These are phyloP conservation scores for Clonostachys rhizophaga DNA, from an alignment of 2,329 filamentous ascomycete species.

Conservation along the genomic window DNA sequence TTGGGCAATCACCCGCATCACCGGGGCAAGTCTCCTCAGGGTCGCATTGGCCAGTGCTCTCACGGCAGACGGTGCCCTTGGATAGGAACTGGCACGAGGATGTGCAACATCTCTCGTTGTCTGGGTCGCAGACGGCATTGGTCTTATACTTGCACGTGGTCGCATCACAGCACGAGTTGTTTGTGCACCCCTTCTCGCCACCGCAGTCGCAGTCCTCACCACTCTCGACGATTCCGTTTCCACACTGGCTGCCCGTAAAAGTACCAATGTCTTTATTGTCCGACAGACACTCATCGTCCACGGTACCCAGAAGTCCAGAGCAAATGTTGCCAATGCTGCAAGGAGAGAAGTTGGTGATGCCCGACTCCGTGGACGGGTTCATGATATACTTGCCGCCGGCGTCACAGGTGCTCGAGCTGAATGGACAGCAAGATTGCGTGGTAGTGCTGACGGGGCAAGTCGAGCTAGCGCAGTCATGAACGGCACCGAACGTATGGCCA, in stretches of 20 bases:
- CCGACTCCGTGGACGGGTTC: conserved; percentile 79
- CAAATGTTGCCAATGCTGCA: conserved; percentile 95
- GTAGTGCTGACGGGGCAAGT: conserved; percentile 61
- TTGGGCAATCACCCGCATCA: conserved; percentile 65
- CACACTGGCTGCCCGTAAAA: conserved; percentile 80
- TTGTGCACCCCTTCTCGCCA: conserved; percentile 63
- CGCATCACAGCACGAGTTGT: conserved; percentile 79
- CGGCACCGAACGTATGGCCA: conserved; percentile 91
- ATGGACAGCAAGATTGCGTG: conserved; percentile 69
- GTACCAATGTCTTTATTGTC: conserved; percentile 80
- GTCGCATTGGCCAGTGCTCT: conserved; percentile 77
- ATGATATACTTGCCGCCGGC: conserved; percentile 83
- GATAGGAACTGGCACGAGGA: conserved; percentile 61
- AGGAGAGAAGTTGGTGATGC: conserved; percentile 76
- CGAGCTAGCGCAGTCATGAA: conserved; percentile 79
- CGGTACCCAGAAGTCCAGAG: conserved; percentile 73
- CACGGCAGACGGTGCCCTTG: conserved; percentile 71
- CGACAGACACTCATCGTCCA: conserved; percentile 74
- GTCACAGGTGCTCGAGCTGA: conserved; percentile 63
- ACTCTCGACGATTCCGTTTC: conserved; percentile 92
- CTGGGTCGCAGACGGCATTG: conserved; percentile 72
- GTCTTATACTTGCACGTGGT: conserved; percentile 79
- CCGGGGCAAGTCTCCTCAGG: conserved; percentile 81
- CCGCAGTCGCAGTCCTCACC: conserved; percentile 97
- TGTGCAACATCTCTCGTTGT: conserved; percentile 80